Base-by-base conservation (phyloP, 2,329 filamentous ascomycete genomes). In the Fusarium solani-melongenae region DNA sequence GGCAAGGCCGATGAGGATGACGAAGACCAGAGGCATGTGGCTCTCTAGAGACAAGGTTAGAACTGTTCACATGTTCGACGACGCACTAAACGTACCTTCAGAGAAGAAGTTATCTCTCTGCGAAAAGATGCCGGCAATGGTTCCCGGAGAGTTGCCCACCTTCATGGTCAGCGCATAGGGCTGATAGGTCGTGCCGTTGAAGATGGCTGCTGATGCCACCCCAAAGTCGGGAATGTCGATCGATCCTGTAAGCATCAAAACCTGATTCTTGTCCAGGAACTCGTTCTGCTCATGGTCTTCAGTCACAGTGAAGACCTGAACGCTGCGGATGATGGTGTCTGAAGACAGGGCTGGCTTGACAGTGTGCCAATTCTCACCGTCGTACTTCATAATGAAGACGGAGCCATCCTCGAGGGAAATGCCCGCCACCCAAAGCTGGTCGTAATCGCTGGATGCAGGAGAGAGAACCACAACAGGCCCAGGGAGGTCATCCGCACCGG, bases 341-440 rank as follows among this genome's bases (percentile, higher is more conserved):
- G 86, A 79, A 11, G 89, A 90, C 24, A 98, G 89, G 3, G 87
- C 83, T 59, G 91, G 84, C 5, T 88, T 86, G n/a, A 92, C 89
- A 10, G 90, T 86, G 53, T 87, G 87, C 91, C 94, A 98, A 44
- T 87, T 87, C 39, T 86, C 86, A 39, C 93, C 93, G 78, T 97
- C 91, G 78, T 93, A 97, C 79, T 95, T 95, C 85, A 95, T 92
- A 53, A 99, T 84, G 82, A 93, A 98, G 31, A 91, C 86, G 0
- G 92, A 91, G 24, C 91, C 91, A 41, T 92, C 92, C 20, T 86
- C 85, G 14, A 77, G 69, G 8, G 89, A 88, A 66, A 88, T 91
- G 46, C 97, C 97, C 24, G 93, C 89, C 57, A 93, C 90, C 95
- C 96, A 99, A 73, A 98, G 88, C 72, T 94, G 88, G 58, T 91